Evolutionary conservation across 2,329 filamentous ascomycete species (phyloP).

Genomic region (Stemphylium beticola): DNA sequence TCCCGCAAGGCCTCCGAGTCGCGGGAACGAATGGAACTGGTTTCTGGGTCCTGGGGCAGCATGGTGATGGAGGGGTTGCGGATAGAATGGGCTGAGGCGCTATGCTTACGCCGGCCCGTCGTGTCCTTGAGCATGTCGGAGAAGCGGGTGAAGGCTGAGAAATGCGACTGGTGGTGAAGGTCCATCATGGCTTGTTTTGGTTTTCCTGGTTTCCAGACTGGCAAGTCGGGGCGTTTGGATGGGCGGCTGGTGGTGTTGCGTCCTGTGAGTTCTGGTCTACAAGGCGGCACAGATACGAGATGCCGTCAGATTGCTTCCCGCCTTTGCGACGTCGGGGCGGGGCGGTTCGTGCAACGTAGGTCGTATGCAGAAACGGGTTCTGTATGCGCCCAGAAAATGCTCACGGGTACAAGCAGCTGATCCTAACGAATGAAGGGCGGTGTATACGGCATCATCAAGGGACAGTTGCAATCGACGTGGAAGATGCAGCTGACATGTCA

Average conservation of each 20-base stretch:
- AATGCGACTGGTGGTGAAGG: conserved; percentile 15
- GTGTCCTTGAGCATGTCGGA: conserved; percentile 23
- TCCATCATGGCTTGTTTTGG: conserved; percentile 12
- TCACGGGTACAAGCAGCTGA: not conserved
- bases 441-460: conserved; percentile 2
- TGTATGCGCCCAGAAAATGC: not conserved
- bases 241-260: not conserved
- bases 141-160: conserved; percentile 22
- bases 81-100: not conserved
- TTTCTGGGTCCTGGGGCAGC: conserved; percentile 2
- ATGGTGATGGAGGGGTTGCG: conserved; percentile 7
- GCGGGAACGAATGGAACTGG: not conserved
- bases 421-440: conserved; percentile 1
- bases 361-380: not conserved
- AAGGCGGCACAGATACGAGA: not conserved
- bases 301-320: conserved; percentile 7
- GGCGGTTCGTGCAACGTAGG: conserved; percentile 7
- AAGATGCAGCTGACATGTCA: conserved; percentile 14
- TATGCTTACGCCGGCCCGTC: conserved; percentile 19
- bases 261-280: not conserved
- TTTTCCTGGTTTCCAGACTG: not conserved
- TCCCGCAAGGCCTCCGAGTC: conserved; percentile 5
- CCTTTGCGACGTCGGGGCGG: conserved; percentile 2
- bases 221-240: not conserved
- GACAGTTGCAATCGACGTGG: conserved; percentile 3